Evolutionary conservation across 257 asterid genomes (phyloP).

Genomic region (Striga asiatica): DNA sequence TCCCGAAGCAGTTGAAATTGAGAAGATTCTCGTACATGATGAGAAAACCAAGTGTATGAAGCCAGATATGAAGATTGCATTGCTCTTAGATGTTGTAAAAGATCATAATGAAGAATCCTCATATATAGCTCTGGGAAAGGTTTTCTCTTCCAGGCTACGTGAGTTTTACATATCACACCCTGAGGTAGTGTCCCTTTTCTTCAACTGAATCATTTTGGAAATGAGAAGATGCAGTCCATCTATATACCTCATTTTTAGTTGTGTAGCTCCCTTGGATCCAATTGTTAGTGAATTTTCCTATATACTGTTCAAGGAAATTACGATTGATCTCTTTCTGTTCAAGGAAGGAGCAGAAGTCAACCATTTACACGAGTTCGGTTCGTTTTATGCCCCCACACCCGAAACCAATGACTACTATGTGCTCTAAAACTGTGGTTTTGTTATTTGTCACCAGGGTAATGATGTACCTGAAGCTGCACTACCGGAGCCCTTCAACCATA

Average conservation of each 20-base stretch:
- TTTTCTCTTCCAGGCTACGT: slow-evolving; percentile 58
- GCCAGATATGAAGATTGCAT: slow-evolving; percentile 39
- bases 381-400: not conserved
- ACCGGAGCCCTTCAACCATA: slow-evolving; percentile 50
- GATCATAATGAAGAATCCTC: slow-evolving; percentile 42
- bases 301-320: too few species aligned
- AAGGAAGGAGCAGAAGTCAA: not conserved
- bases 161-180: slow-evolving; percentile 31
- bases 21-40: slow-evolving; percentile 63
- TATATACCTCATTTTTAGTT: not conserved
- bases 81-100: slow-evolving; percentile 53
- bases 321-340: not conserved
- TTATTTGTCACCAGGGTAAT: slow-evolving; percentile 33
- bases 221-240: not conserved
- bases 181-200: slow-evolving; percentile 39
- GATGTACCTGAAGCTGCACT: slow-evolving; percentile 72
- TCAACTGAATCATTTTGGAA: slow-evolving; percentile 3
- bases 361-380: not conserved
- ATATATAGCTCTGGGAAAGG: slow-evolving; percentile 48
- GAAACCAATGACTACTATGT: not conserved
- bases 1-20: slow-evolving; percentile 73
- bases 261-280: not conserved
- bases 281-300: not conserved
- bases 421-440: slow-evolving; percentile 9
- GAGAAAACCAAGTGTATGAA: slow-evolving; percentile 61